Evolutionary conservation across 495 filamentous ascomycete genomes (phyloP).

Genomic region (Delitschia confertaspora): DNA sequence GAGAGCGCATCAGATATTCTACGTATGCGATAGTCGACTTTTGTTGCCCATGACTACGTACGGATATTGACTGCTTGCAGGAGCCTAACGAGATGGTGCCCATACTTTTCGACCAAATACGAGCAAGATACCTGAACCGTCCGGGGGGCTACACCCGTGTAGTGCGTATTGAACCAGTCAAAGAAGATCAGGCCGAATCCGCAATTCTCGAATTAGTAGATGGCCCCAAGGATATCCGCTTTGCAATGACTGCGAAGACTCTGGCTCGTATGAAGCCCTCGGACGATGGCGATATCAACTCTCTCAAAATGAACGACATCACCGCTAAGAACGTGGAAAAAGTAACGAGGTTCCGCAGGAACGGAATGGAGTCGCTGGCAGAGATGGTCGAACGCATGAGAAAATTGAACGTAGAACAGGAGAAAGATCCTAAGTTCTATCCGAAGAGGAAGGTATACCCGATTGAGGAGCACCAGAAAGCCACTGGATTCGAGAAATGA

Average conservation of each 20-base stretch:
- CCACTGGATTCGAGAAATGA: too few species aligned
- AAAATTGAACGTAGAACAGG: slow-evolving; percentile 37
- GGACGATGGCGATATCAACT: too few species aligned
- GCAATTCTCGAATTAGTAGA: slow-evolving; percentile 97
- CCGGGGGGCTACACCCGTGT: slow-evolving; percentile 93
- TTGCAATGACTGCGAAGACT: slow-evolving; percentile 78
- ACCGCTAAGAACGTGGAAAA: slow-evolving; percentile 73
- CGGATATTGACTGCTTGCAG: slow-evolving; percentile 6
- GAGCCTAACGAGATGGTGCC: slow-evolving; percentile 48
- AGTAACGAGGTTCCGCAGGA: slow-evolving; percentile 66
- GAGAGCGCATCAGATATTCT: slow-evolving; percentile 67
- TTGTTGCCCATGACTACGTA: not conserved
- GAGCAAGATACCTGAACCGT: slow-evolving; percentile 67
- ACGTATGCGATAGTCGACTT: slow-evolving; percentile 45
- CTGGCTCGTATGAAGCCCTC: slow-evolving; percentile 58
- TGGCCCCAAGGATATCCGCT: slow-evolving; percentile 88
- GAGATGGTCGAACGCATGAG: slow-evolving; percentile 53
- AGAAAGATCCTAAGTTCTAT: slow-evolving; percentile 3
- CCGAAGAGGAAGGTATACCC: slow-evolving; percentile 25
- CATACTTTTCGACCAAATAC: slow-evolving; percentile 78
- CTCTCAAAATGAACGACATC: slow-evolving; percentile 48
- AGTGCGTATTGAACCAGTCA: slow-evolving; percentile 66
- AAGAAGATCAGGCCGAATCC: slow-evolving; percentile 70
- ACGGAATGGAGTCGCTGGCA: slow-evolving; percentile 60
- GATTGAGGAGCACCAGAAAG: slow-evolving; percentile 3